phyloP scores from a whole-genome alignment of 2,329 filamentous ascomycete species.

The Dactylella cylindrospora region DNA sequence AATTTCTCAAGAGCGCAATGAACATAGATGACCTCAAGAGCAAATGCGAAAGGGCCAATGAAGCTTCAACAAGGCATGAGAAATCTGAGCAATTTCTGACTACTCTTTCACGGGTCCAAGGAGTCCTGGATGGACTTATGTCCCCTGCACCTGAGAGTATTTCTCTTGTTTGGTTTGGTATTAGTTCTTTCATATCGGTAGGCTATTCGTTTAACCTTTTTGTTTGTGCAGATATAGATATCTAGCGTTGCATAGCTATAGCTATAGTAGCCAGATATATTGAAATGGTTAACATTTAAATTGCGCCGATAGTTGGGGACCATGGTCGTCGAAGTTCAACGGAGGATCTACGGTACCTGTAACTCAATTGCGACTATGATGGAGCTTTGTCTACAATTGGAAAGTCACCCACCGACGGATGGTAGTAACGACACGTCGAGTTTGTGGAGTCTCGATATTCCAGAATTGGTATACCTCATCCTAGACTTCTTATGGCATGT shows the following conservation, averaged over 20 bases:
- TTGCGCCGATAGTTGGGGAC: conserved; percentile 5
- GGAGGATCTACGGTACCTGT: conserved; percentile 11
- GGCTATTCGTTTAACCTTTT: neutral
- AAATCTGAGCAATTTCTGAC: conserved; percentile 12
- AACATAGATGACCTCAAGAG: conserved; percentile 3
- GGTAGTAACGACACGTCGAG: neutral
- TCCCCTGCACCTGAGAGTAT: conserved; percentile 15
- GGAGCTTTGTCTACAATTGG: conserved; percentile 13
- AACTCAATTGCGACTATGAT: conserved; percentile 17
- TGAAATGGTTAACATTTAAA: neutral
- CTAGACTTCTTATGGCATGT: conserved; percentile 30
- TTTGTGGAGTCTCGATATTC: conserved; percentile 15
- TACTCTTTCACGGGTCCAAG: conserved; percentile 8
- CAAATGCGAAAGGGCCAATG: neutral
- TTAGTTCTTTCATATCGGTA: conserved; percentile 22
- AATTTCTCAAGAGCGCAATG: conserved; percentile 1
- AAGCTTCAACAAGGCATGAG: neutral
- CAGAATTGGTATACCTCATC: conserved; percentile 10
- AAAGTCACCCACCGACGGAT: neutral
- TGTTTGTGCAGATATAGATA: neutral
- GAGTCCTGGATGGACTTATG: neutral
- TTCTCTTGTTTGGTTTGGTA: conserved; percentile 24
- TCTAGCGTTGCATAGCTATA: neutral
- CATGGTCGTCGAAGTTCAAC: neutral
- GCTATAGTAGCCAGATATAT: neutral